Base-by-base conservation (phyloP, 139 green algal genomes). In the Closterium sp. region DNA sequence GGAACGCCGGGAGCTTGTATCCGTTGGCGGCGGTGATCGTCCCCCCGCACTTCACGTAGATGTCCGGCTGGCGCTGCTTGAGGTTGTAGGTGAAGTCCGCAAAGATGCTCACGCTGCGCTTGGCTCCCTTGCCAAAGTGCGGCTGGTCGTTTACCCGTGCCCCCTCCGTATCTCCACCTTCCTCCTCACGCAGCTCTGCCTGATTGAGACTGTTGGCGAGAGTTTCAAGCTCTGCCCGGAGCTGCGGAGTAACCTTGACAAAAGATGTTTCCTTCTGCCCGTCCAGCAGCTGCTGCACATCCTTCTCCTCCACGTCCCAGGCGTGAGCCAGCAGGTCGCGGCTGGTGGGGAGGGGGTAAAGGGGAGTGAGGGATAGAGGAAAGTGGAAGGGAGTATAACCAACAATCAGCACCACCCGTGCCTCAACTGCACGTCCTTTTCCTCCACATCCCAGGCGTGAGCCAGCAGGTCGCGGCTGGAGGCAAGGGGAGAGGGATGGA, bases 161-260 rank as follows among this genome's bases (percentile, higher is more conserved):
- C 43, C 0, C 43, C 43, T 66, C 43, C 2, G 4, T 16, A 66
- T 66, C 43, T 66, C 43, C 43, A 66, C 19, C 21, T 16, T 66
- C 43, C 4, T 66, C 43, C 19, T 66, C 43, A 10, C 19, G 9
- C 43, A 66, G 12, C 43, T 25, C 43, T 25, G 86, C 94, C 99
- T 31, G 95, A 95, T 94, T 16, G 4, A 25, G 43, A 10, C 0
- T 4, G 43, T 25, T 66, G 0, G 21, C 43, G 12, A 66, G 43
- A 10, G 19, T 0, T 16, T 66, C 43, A 10, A 66, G 43, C 43
- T 66, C 43, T 21, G 43, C 43, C 12, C 43, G 9, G 12, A 66
- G 43, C 43, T 21, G 43, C 1, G 43, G 43, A 1, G 4, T 66
- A 16, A 92, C 43, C 84, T 92, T 92, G 84, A 92, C 36, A 43